Evolutionary conservation across 805 yeast genomes (phyloP), one percentile per base, ranked within the genome.

Genomic region (Wickerhamomyces queroliae): DNA sequence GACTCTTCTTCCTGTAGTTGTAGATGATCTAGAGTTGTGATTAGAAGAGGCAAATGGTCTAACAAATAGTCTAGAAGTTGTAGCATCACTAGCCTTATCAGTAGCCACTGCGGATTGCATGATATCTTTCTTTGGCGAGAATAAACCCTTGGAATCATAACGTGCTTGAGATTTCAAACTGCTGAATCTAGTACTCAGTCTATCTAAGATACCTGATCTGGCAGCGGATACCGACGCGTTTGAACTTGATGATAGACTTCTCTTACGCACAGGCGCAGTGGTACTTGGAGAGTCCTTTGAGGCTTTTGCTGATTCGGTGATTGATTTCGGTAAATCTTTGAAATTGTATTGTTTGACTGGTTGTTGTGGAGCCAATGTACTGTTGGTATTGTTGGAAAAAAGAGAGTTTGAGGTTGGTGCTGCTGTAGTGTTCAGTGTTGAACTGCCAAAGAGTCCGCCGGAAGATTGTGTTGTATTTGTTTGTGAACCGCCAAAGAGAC

Each of bases 281-380:
- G 24, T 3, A 40, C 33, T 16, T 36, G 42, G 5, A 39, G 32
- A 27, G 40, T 37, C 7, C 44, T 39, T 32, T 50, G 48, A 19
- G 2, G 47, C 40, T 26, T 45, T 51, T 3, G 55, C 36, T 3
- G 63, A 55, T 22, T 59, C 59, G 7, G 69, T 66, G 33, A 66
- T 53, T 12, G 70, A 58, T 38, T 61, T 60, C 16, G 72, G 70
- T 50, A 66, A 56, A 11, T 50, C 61, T 19, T 62, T 59, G 27
- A 64, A 51, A 23, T 56, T 43, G 33, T 50, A 46, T 25, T 61
- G 56, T 31, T 48, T 53, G 31, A 48, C 43, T 27, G 63, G 55
- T 20, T 65, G 58, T n/a, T n/a, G n/a, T n/a, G n/a, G n/a, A n/a
- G n/a, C n/a, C n/a, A n/a, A n/a, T 3, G 57, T 38, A 15, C 64